Conservation (phyloP, 2,329 filamentous ascomycete genomes). For the Teratosphaeria destructans region DNA sequence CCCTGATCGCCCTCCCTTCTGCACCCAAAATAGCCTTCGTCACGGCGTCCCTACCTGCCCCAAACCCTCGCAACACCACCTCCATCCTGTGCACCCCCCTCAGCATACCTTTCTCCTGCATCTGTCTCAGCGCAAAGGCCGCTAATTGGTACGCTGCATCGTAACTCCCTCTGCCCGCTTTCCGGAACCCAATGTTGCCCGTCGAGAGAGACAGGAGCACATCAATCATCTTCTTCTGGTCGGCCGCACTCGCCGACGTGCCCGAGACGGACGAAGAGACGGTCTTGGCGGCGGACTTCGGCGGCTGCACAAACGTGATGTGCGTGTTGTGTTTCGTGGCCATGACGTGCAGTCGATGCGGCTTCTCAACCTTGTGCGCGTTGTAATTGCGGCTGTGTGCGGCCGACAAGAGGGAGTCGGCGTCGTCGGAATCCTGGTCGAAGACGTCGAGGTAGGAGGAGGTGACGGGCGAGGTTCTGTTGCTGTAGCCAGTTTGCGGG, state of each 20-base stretch:
- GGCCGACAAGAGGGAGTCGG: slow-evolving; percentile 5
- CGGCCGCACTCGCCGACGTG: slow-evolving; percentile 40
- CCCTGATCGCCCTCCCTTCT: slow-evolving; percentile 67
- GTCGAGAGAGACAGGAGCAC: slow-evolving; percentile 70
- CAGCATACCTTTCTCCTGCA: slow-evolving; percentile 72
- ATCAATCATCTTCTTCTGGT: slow-evolving; percentile 34
- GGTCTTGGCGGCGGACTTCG: slow-evolving; percentile 17
- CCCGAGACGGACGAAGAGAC: slow-evolving; percentile 14
- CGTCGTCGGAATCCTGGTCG: slow-evolving; percentile 1
- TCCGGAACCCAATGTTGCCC: slow-evolving; percentile 86
- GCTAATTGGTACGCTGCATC: slow-evolving; percentile 88
- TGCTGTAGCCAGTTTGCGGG: slow-evolving; percentile 3
- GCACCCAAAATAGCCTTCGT: slow-evolving; percentile 79
- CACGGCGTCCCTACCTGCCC: slow-evolving; percentile 75
- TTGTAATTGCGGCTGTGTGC: slow-evolving; percentile 10
- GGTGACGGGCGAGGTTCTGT: background rate
- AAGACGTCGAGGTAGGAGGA: background rate
- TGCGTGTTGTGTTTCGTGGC: slow-evolving; percentile 91
- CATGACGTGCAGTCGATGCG: slow-evolving; percentile 81
- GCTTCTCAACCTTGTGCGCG: slow-evolving; percentile 21
- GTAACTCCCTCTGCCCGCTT: slow-evolving; percentile 68
- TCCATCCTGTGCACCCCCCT: slow-evolving; percentile 68
- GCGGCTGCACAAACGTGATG: slow-evolving; percentile 74
- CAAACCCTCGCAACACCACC: slow-evolving; percentile 75
- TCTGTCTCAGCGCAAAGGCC: slow-evolving; percentile 70